These are phyloP conservation scores for Lodderomyces metapsilosis DNA, from an alignment of 1,139 yeast species.

Conservation along the genomic window DNA sequence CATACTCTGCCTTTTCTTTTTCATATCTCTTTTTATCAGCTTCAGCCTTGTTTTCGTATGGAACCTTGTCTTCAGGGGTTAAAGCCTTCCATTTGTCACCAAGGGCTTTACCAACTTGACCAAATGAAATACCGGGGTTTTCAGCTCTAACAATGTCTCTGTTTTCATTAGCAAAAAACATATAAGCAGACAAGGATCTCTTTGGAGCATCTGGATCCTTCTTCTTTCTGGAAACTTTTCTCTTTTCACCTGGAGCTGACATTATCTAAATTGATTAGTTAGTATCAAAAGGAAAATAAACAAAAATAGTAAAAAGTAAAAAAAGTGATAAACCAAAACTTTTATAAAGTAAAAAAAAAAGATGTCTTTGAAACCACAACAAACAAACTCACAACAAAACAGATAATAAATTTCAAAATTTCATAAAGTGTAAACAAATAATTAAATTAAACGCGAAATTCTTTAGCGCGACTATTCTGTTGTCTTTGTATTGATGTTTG, in stretches of 20 bases:
- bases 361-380: too few relatives aligned
- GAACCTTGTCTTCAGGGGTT: constrained; percentile 73
- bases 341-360: too few relatives aligned
- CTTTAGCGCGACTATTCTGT: not conserved
- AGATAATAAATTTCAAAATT: not conserved
- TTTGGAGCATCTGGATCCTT: constrained; percentile 98
- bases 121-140: constrained; percentile 91
- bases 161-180: constrained; percentile 97
- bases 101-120: constrained; percentile 86
- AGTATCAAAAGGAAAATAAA: not conserved
- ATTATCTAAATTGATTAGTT: constrained; percentile 4
- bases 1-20: constrained; percentile 90
- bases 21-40: constrained; percentile 97
- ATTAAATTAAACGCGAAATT: not conserved
- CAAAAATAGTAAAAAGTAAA: not conserved
- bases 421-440: not conserved
- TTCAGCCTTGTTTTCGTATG: constrained; percentile 90
- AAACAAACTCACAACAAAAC: not conserved
- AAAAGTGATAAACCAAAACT: not conserved
- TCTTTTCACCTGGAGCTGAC: constrained; percentile 37
- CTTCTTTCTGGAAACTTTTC: constrained; percentile 51
- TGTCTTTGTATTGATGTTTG: not conserved
- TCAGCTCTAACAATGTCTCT: constrained; percentile 93
- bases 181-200: constrained; percentile 96
- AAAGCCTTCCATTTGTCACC: constrained; percentile 98